phyloP scores from a whole-genome alignment of 148 eudicot species.

The Cornus controversa region DNA sequence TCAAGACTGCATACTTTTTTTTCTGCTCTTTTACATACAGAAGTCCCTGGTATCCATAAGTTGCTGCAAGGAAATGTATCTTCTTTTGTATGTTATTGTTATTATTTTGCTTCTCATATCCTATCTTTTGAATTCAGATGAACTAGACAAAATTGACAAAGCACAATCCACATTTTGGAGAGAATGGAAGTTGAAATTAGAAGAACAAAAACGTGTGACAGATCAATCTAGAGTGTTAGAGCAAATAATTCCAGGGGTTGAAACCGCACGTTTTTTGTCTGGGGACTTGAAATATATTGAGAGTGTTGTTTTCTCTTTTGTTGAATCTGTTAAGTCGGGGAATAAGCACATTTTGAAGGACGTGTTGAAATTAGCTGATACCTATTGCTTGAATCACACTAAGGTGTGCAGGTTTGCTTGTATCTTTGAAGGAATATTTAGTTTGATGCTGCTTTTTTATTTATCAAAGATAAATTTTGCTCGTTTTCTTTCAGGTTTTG shows the following conservation, averaged over 20 bases:
- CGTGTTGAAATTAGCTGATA: conserved; percentile 55
- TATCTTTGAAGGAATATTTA: neutral
- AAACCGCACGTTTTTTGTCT: conserved; percentile 71
- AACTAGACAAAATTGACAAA: conserved; percentile 60
- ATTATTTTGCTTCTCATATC: conserved; percentile 18
- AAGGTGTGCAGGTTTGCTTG: conserved; percentile 46
- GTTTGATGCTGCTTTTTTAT: neutral
- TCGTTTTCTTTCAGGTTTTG: conserved; percentile 56
- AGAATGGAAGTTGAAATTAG: conserved; percentile 88
- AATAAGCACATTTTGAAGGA: conserved; percentile 80
- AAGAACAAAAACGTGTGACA: conserved; percentile 77
- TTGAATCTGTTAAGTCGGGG: conserved; percentile 74
- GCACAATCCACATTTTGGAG: conserved; percentile 95
- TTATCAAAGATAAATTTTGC: neutral
- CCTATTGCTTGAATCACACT: conserved; percentile 61
- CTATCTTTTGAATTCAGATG: conserved; percentile 48
- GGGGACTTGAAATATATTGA: conserved; percentile 69
- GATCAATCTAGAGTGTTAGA: conserved; percentile 83
- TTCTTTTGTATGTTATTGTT: conserved; percentile 13
- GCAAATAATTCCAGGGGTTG: conserved; percentile 91
- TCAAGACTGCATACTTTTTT: conserved; percentile 1
- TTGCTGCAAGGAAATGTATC: neutral
- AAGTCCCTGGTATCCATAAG: neutral
- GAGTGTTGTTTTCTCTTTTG: conserved; percentile 55
- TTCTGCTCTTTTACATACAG: conserved; percentile 7